phyloP scores from a whole-genome alignment of 1,284 basidiomycete species.

The Cryptococcus amylolentus region DNA sequence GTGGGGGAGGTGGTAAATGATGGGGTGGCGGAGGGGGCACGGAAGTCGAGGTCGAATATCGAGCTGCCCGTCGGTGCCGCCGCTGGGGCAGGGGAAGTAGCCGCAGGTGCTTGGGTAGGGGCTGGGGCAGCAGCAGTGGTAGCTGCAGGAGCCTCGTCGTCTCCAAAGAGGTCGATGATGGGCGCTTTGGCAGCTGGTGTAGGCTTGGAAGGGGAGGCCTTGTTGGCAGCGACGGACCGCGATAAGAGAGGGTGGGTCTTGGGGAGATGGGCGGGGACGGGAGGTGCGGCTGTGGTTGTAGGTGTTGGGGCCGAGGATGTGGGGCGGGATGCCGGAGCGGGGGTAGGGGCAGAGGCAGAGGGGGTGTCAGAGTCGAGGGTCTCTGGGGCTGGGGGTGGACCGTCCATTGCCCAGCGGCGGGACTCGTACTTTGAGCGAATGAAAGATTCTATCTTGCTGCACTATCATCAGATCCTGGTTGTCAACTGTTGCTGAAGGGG shows the following conservation, averaged over 20 bases:
- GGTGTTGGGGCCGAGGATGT: conserved; percentile 18
- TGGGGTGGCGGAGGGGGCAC: conserved; percentile 34
- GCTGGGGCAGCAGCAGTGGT: conserved; percentile 18
- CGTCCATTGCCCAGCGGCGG: conserved; percentile 86
- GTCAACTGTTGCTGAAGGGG: neutral
- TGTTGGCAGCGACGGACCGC: conserved; percentile 18
- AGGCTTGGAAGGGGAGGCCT: conserved; percentile 13
- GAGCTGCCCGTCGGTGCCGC: conserved; percentile 21
- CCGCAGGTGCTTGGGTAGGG: conserved; percentile 13
- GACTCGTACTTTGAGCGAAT: conserved; percentile 97
- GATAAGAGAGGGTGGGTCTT: conserved; percentile 42
- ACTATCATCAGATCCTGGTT: neutral
- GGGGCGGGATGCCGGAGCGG: neutral
- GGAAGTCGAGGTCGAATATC: conserved; percentile 52
- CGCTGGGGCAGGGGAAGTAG: conserved; percentile 20
- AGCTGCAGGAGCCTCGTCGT: conserved; percentile 21
- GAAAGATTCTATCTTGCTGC: conserved; percentile 95
- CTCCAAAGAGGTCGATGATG: conserved; percentile 40
- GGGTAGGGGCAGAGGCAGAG: neutral
- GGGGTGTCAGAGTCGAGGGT: conserved; percentile 60
- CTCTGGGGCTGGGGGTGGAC: conserved; percentile 73
- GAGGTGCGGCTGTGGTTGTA: conserved; percentile 22
- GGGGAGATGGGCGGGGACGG: conserved; percentile 21
- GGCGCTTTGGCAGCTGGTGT: conserved; percentile 20
- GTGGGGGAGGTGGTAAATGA: conserved; percentile 9